Percentiles rank a stretch among this genome's conserved stretches.
phyloP scores from a whole-genome alignment of 1,284 basidiomycete species.

The Irpex lacteus region DNA sequence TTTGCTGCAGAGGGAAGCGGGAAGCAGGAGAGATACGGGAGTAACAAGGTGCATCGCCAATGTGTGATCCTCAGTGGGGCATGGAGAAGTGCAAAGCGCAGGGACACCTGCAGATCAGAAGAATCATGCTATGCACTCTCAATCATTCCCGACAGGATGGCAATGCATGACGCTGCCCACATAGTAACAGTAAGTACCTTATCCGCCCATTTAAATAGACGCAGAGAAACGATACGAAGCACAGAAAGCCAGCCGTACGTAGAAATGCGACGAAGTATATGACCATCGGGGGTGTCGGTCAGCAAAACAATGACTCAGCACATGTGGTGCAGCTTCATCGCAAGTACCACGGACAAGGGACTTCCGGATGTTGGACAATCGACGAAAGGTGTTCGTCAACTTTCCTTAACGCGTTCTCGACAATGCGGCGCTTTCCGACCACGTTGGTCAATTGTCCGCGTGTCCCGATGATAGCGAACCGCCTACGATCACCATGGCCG shows the following conservation, averaged over 20 bases:
- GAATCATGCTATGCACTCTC: background rate
- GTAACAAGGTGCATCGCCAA: slow-evolving; percentile 1
- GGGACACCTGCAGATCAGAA: background rate
- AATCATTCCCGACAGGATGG: background rate
- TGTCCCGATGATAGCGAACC: background rate
- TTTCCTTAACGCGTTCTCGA: background rate
- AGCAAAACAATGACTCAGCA: too few species aligned
- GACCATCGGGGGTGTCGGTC: too few species aligned
- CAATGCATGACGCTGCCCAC: background rate
- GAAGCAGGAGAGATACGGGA: background rate
- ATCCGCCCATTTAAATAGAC: background rate
- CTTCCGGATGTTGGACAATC: background rate
- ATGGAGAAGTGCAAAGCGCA: background rate
- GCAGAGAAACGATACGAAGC: too few species aligned
- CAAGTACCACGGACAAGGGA: background rate
- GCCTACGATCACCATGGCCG: background rate
- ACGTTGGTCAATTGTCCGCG: background rate
- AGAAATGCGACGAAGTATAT: too few species aligned
- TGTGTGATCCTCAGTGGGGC: background rate
- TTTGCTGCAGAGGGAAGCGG: background rate
- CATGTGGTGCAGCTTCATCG: background rate
- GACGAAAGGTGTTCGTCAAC: background rate
- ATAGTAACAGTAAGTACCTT: background rate
- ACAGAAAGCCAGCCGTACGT: too few species aligned
- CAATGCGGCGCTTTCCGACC: background rate